Conservation (phyloP, 208 protist species). For the Plasmodiophora brassicae region DNA sequence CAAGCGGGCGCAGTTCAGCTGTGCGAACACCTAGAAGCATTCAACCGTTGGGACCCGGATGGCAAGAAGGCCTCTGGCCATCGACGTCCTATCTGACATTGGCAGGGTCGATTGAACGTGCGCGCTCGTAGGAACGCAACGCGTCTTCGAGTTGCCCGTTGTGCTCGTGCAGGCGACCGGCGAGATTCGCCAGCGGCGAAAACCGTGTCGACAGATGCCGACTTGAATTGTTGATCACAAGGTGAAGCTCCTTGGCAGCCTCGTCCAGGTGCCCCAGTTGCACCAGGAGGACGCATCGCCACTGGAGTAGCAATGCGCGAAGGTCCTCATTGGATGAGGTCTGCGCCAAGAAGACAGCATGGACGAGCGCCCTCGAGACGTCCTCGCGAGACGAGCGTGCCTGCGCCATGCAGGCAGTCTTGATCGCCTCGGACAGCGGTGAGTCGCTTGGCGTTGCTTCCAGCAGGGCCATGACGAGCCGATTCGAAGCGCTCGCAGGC, state of each 20-base stretch:
- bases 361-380: not conserved
- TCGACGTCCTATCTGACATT: not conserved
- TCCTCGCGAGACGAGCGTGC: not conserved
- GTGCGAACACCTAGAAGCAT: not conserved
- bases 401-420: not conserved
- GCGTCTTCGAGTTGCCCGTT: not conserved
- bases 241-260: not conserved
- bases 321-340: not conserved
- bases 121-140: not conserved
- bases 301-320: not conserved
- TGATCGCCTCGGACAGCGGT: not conserved
- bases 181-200: not conserved
- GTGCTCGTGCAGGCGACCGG: not conserved
- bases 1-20: not conserved
- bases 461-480: not conserved
- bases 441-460: not conserved
- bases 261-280: not conserved
- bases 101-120: not conserved
- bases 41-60: too few relatives aligned
- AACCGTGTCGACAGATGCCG: not conserved
- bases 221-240: not conserved
- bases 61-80: too few relatives aligned
- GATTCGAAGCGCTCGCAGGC: not conserved
- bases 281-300: constrained; percentile 8
- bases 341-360: not conserved